A percentile compares a stretch with the other conserved stretches of the same genome.
These are phyloP conservation scores for Tardiomyces digboiensis DNA, from an alignment of 1,139 yeast species.

Conservation along the genomic window DNA sequence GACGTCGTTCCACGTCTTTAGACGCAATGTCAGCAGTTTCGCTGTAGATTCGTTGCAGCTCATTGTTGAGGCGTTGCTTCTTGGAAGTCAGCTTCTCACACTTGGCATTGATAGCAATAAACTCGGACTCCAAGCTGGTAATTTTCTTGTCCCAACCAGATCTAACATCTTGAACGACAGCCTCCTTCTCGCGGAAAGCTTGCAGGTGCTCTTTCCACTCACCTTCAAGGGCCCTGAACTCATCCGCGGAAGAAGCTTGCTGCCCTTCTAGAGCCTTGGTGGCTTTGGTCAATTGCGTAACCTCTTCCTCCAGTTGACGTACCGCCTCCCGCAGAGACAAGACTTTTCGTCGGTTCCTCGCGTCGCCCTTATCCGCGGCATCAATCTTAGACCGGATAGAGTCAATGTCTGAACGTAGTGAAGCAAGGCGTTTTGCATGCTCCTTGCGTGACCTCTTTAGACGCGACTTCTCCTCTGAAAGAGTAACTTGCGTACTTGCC, in stretches of 20 bases:
- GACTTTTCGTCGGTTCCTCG: constrained; percentile 24
- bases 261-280: constrained; percentile 11
- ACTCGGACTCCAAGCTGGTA: constrained; percentile 14
- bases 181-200: constrained; percentile 8
- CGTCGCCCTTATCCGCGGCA: constrained; percentile 27
- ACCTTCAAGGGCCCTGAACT: constrained; percentile 10
- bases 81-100: constrained; percentile 18
- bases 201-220: constrained; percentile 12
- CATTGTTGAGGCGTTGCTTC: constrained; percentile 13
- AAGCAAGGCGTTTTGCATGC: constrained; percentile 22
- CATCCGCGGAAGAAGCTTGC: constrained; percentile 9
- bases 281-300: constrained; percentile 10
- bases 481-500: constrained; percentile 25
- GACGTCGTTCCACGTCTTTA: constrained; percentile 11
- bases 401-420: constrained; percentile 25
- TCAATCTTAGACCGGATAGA: constrained; percentile 21
- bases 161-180: constrained; percentile 9
- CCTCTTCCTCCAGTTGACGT: constrained; percentile 26
- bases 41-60: constrained; percentile 11
- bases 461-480: constrained; percentile 25
- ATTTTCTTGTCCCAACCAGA: constrained; percentile 9
- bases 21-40: constrained; percentile 10
- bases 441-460: constrained; percentile 24
- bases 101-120: constrained; percentile 9
- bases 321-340: constrained; percentile 26